Evolutionary conservation across 1,284 basidiomycete species (phyloP).

Genomic region (Marasmius fiardii): DNA sequence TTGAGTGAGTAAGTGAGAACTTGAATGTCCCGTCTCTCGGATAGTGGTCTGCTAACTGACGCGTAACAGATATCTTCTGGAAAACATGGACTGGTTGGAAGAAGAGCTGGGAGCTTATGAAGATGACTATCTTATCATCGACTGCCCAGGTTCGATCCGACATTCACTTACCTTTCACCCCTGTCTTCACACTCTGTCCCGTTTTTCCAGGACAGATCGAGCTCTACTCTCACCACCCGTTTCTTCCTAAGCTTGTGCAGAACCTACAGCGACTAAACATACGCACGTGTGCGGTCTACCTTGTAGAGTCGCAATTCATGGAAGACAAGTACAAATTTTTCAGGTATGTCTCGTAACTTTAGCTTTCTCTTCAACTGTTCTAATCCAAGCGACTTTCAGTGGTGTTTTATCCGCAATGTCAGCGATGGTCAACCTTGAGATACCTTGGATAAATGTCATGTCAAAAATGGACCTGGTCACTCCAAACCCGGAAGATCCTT

Average conservation of each 20-base stretch:
- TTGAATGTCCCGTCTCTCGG: conserved; percentile 3
- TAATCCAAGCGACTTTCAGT: conserved; percentile 38
- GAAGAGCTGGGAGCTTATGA: conserved; percentile 94
- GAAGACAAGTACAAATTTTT: conserved; percentile 99
- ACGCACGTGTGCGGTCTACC: conserved; percentile 81
- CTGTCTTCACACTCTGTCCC: conserved; percentile 1
- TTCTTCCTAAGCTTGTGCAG: conserved; percentile 86
- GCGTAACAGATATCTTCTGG: conserved; percentile 78
- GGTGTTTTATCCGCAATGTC: conserved; percentile 99
- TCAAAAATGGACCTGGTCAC: conserved; percentile 99
- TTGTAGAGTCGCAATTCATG: conserved; percentile 98
- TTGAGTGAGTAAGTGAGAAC: conserved; percentile 84
- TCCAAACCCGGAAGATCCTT: conserved; percentile 54
- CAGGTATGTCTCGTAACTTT: conserved; percentile 41
- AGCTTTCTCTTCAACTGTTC: neutral
- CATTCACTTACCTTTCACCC: neutral
- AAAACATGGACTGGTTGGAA: conserved; percentile 99
- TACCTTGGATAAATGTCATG: conserved; percentile 97
- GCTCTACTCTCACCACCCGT: conserved; percentile 97
- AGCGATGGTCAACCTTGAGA: conserved; percentile 97
- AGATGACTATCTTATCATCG: conserved; percentile 96
- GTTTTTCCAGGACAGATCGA: conserved; percentile 91
- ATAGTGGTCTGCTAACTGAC: conserved; percentile 2
- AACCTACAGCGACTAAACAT: conserved; percentile 71
- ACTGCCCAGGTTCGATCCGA: conserved; percentile 81